phyloP scores from a whole-genome alignment of 768 basidiomycete species.

The Auriscalpium orientale region DNA sequence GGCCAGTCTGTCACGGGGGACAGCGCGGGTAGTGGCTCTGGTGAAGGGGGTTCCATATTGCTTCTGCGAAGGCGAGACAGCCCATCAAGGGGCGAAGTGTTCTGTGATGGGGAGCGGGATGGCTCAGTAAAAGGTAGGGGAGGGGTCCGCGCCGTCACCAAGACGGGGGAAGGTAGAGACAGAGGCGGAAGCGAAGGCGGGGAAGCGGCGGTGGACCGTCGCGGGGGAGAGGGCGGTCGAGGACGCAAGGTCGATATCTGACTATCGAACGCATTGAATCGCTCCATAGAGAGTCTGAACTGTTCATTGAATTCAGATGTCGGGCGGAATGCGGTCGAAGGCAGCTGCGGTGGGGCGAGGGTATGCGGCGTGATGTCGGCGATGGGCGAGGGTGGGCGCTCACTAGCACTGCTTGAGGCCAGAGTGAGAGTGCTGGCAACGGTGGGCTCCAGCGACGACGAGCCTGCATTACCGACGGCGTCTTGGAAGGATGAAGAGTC shows the following conservation, averaged over 20 bases:
- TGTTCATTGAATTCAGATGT: constrained; percentile 9
- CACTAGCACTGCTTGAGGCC: not conserved
- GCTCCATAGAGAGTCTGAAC: constrained; percentile 15
- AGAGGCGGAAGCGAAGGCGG: constrained; percentile 13
- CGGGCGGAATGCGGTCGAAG: not conserved
- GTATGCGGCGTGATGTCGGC: not conserved
- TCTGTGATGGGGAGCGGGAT: too few species aligned
- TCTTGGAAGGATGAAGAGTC: constrained; percentile 1
- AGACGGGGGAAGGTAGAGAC: constrained; percentile 7
- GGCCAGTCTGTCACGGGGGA: too few species aligned
- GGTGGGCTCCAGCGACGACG: not conserved
- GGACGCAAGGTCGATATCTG: constrained; percentile 15
- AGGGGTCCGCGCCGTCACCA: not conserved
- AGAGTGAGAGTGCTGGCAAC: too few species aligned
- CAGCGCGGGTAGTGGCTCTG: too few species aligned
- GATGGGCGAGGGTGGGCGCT: not conserved
- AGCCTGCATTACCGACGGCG: not conserved
- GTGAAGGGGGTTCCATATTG: too few species aligned
- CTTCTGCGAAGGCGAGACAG: too few species aligned
- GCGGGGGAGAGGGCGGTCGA: constrained; percentile 7
- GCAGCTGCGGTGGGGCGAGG: constrained; percentile 1
- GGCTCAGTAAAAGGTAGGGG: not conserved
- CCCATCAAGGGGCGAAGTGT: too few species aligned
- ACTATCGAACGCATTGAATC: constrained; percentile 16
- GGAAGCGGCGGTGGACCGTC: not conserved